Evolutionary conservation across 345 rosid species (phyloP).

Genomic region (Sonneratia alba): DNA sequence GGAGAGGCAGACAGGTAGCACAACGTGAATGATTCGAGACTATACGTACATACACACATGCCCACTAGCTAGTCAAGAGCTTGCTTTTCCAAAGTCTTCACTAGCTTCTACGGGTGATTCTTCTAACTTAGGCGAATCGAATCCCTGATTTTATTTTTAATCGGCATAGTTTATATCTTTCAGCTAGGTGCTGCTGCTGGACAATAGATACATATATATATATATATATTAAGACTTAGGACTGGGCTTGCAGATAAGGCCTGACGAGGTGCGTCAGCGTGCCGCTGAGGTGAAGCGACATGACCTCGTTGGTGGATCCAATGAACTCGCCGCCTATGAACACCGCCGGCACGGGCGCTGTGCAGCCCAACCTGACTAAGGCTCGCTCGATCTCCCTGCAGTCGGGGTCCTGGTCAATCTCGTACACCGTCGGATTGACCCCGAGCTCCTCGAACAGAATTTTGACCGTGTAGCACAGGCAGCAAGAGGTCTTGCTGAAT

Average conservation of each 20-base stretch:
- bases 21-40: not conserved
- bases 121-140: not conserved
- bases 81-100: not conserved
- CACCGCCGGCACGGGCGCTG: slow-evolving; percentile 58
- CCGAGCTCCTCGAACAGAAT: slow-evolving; percentile 64
- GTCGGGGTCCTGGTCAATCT: slow-evolving; percentile 66
- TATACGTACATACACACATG: not conserved
- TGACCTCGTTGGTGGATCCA: slow-evolving; percentile 78
- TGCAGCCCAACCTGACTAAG: slow-evolving; percentile 53
- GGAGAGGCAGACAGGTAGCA: not conserved
- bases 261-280: slow-evolving; percentile 47
- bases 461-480: slow-evolving; percentile 65
- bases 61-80: not conserved
- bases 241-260: slow-evolving; percentile 42
- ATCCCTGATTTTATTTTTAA: not conserved
- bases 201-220: not conserved
- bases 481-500: slow-evolving; percentile 79
- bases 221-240: not conserved
- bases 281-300: slow-evolving; percentile 79
- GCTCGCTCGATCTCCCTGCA: slow-evolving; percentile 73
- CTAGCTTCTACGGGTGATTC: not conserved
- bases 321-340: slow-evolving; percentile 63
- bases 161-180: not conserved
- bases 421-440: slow-evolving; percentile 47
- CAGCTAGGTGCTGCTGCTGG: not conserved